phyloP scores from a whole-genome alignment of 2,329 filamentous ascomycete species.

The Tothia fuscella region DNA sequence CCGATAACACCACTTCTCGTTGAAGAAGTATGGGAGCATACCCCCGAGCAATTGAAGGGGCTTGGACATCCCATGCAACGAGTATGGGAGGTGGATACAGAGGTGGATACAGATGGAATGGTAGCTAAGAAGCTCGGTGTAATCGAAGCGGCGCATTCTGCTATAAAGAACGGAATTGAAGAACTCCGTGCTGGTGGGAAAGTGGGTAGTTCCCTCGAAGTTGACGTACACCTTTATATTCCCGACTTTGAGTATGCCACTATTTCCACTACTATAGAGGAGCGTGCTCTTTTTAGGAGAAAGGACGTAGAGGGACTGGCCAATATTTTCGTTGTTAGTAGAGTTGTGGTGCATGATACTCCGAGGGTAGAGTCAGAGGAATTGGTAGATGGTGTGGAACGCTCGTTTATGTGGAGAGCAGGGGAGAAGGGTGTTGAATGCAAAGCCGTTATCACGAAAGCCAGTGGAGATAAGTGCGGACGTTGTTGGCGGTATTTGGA shows the following conservation, averaged over 20 bases:
- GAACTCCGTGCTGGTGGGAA: slow-evolving; percentile 56
- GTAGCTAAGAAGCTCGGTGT: neutral
- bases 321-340: slow-evolving; percentile 31
- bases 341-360: slow-evolving; percentile 17
- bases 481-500: slow-evolving; percentile 83
- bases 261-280: slow-evolving; percentile 19
- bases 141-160: neutral
- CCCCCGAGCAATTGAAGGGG: slow-evolving; percentile 49
- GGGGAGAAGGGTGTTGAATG: slow-evolving; percentile 2
- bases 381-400: slow-evolving; percentile 11
- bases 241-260: slow-evolving; percentile 9
- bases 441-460: slow-evolving; percentile 24
- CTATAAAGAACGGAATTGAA: slow-evolving; percentile 58
- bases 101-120: slow-evolving; percentile 22
- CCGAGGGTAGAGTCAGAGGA: slow-evolving; percentile 6
- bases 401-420: neutral
- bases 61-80: slow-evolving; percentile 15
- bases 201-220: slow-evolving; percentile 72
- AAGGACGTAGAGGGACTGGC: slow-evolving; percentile 23
- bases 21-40: slow-evolving; percentile 76
- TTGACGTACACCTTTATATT: slow-evolving; percentile 49
- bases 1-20: slow-evolving; percentile 75
- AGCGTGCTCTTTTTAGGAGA: slow-evolving; percentile 8
- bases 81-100: slow-evolving; percentile 14
- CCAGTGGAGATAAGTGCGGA: slow-evolving; percentile 57